Evolutionary conservation across 2,329 filamentous ascomycete genomes (phyloP).

Genomic region (Xylariaceae sp.): DNA sequence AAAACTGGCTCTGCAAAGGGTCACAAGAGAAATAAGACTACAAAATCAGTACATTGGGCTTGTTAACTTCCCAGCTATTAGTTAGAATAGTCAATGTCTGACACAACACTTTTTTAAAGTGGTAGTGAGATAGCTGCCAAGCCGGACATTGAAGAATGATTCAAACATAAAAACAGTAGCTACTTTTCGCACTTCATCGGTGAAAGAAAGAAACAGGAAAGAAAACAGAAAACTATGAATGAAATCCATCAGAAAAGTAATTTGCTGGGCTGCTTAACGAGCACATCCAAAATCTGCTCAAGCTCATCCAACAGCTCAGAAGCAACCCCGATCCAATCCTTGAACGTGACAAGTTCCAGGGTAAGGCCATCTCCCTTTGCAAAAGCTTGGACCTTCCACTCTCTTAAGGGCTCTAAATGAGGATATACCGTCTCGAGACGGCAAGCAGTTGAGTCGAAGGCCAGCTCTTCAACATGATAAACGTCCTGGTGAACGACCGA

Average conservation of each 20-base stretch:
- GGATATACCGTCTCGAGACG: conserved; percentile 57
- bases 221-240: not conserved
- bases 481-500: conserved; percentile 58
- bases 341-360: conserved; percentile 58
- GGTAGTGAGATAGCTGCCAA: too few relatives aligned
- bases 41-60: too few relatives aligned
- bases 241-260: conserved; percentile 24
- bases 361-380: conserved; percentile 47
- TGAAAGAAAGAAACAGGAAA: not conserved
- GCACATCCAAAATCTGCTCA: conserved; percentile 35
- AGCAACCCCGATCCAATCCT: conserved; percentile 52
- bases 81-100: too few relatives aligned
- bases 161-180: too few relatives aligned
- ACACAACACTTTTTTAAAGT: too few relatives aligned
- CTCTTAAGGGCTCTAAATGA: conserved; percentile 50
- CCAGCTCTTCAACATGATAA: conserved; percentile 55
- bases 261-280: conserved; percentile 36
- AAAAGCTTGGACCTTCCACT: conserved; percentile 61
- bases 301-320: conserved; percentile 48
- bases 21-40: too few relatives aligned
- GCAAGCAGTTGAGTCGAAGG: conserved; percentile 34
- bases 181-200: too few relatives aligned
- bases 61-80: too few relatives aligned
- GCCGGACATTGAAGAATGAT: too few relatives aligned
- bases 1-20: too few relatives aligned